These are phyloP conservation scores for Candida nanaspora DNA, from an alignment of 805 yeast genomes.

Conservation along the genomic window DNA sequence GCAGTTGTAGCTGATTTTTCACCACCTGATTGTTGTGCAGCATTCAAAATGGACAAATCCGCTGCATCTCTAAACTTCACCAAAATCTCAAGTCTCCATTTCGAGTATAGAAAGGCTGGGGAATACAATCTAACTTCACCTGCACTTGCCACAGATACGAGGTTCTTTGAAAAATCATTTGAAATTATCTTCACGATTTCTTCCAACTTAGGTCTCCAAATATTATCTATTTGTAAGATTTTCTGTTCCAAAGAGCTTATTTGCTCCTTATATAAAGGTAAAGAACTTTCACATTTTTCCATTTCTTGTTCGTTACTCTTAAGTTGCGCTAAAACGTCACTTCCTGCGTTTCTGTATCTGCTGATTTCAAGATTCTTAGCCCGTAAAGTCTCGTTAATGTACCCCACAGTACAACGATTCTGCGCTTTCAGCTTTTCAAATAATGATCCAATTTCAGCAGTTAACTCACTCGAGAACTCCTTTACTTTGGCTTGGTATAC, in stretches of 20 bases:
- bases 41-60: conserved; percentile 61
- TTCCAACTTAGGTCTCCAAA: conserved; percentile 61
- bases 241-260: conserved; percentile 30
- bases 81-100: conserved; percentile 79
- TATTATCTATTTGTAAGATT: conserved; percentile 21
- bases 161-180: conserved; percentile 54
- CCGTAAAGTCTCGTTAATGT: too few relatives aligned
- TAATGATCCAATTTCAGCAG: background rate
- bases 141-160: conserved; percentile 72
- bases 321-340: conserved; percentile 20
- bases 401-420: background rate
- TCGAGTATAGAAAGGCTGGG: conserved; percentile 44
- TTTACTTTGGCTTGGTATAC: conserved; percentile 3
- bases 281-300: conserved; percentile 25
- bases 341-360: conserved; percentile 19
- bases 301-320: conserved; percentile 33
- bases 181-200: conserved; percentile 51
- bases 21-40: conserved; percentile 95
- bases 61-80: conserved; percentile 82
- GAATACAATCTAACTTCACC: conserved; percentile 67
- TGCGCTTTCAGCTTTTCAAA: background rate
- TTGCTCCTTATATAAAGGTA: conserved; percentile 29
- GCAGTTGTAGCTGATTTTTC: conserved; percentile 95
- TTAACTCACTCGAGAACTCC: background rate
- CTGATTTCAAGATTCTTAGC: conserved; percentile 34